A percentile compares a stretch with the other conserved stretches of the same genome.
Conservation (phyloP, 73 alveolate species). For the Paramecium primaurelia region DNA sequence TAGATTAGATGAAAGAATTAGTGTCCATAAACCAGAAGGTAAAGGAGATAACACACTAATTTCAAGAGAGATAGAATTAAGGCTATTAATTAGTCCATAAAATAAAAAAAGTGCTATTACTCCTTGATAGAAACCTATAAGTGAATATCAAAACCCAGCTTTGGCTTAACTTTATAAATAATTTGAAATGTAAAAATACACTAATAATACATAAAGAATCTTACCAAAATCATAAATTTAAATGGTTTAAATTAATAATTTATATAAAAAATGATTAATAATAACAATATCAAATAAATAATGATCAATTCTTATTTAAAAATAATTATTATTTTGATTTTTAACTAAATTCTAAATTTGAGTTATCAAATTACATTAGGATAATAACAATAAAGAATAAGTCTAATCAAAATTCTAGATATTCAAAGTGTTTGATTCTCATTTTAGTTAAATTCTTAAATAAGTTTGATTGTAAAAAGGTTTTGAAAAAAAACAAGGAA, state of each 20-base stretch:
- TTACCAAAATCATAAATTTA: constrained; percentile 7
- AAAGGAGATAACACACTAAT: neutral
- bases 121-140: neutral
- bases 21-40: constrained; percentile 55
- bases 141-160: constrained; percentile 13
- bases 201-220: neutral
- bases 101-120: neutral
- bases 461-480: neutral
- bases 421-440: neutral
- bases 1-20: constrained; percentile 55
- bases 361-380: neutral
- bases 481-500: neutral
- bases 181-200: constrained; percentile 1
- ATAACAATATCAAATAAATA: neutral
- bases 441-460: neutral
- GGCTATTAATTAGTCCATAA: constrained; percentile 47
- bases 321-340: neutral
- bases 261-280: constrained; percentile 4
- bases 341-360: neutral
- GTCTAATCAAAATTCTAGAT: neutral
- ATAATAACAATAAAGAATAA: neutral
- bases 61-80: constrained; percentile 55
- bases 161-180: constrained; percentile 21
- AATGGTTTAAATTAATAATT: neutral
- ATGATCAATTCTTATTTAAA: neutral